These are phyloP conservation scores for Annona cherimola DNA, from an alignment of 164 flowering plant genomes.

Conservation along the genomic window DNA sequence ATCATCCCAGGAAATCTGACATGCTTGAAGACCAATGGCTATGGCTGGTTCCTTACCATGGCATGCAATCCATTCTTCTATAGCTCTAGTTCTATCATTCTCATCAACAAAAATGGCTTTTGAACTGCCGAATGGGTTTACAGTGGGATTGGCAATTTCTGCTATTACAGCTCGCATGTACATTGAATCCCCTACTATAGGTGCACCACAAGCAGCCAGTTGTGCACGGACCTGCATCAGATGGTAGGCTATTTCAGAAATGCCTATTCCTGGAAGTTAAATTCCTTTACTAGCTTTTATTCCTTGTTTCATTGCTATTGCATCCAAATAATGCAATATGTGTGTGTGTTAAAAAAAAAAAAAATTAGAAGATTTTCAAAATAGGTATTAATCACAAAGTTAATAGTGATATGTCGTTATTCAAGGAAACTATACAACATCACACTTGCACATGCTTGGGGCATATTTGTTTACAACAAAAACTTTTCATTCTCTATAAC, in stretches of 20 bases:
- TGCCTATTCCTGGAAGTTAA: not conserved
- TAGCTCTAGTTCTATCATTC: slow-evolving; percentile 35
- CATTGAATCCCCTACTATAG: slow-evolving; percentile 91
- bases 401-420: not conserved
- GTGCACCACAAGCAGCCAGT: slow-evolving; percentile 84
- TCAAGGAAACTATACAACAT: not conserved
- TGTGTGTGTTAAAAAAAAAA: too few species aligned
- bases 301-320: not conserved
- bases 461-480: too few species aligned
- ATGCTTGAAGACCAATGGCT: slow-evolving; percentile 95
- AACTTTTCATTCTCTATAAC: too few species aligned
- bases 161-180: slow-evolving; percentile 84
- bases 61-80: slow-evolving; percentile 57
- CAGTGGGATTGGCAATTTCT: slow-evolving; percentile 48
- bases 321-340: too few species aligned
- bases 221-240: slow-evolving; percentile 83
- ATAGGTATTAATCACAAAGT: not conserved
- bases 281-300: too few species aligned
- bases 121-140: slow-evolving; percentile 61
- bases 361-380: too few species aligned
- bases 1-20: slow-evolving; percentile 89
- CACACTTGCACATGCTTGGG: not conserved
- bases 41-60: slow-evolving; percentile 90
- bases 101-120: slow-evolving; percentile 31
- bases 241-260: not conserved